phyloP scores from a whole-genome alignment of 192 early-diverging fungal species.

The Pilaira anomala region DNA sequence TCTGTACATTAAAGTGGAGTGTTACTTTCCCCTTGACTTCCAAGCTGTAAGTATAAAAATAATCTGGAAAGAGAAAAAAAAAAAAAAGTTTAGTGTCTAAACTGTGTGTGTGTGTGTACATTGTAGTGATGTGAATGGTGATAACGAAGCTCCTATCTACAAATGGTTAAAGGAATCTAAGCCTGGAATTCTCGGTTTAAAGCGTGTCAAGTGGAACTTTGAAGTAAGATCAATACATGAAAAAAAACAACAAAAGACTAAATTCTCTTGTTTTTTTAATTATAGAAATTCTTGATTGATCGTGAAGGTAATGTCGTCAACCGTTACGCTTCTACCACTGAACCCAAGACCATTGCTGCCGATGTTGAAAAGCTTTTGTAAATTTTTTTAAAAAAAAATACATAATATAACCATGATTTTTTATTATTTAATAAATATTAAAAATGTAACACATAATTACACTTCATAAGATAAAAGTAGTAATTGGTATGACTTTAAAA shows the following conservation, averaged over 20 bases:
- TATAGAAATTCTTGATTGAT: slow-evolving; percentile 69
- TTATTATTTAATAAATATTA: background rate
- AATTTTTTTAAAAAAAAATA: background rate
- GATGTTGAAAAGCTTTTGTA: slow-evolving; percentile 58
- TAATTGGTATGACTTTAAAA: too few species aligned
- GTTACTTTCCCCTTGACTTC: slow-evolving; percentile 86
- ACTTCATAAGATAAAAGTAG: too few species aligned
- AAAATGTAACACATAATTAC: too few species aligned
- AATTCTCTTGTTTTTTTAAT: background rate
- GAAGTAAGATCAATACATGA: slow-evolving; percentile 35
- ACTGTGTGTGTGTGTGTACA: too few species aligned
- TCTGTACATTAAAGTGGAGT: slow-evolving; percentile 70
- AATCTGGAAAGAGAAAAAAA: background rate
- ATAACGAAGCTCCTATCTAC: slow-evolving; percentile 59
- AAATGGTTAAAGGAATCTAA: slow-evolving; percentile 55
- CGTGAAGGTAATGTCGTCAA: slow-evolving; percentile 58
- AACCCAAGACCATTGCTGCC: slow-evolving; percentile 54
- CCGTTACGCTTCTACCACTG: slow-evolving; percentile 62
- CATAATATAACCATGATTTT: background rate
- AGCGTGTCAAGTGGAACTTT: slow-evolving; percentile 80
- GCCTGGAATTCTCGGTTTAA: slow-evolving; percentile 38
- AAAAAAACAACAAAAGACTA: slow-evolving; percentile 1
- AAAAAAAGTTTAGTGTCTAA: background rate
- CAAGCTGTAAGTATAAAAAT: slow-evolving; percentile 53
- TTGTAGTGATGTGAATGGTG: slow-evolving; percentile 68